Conservation (phyloP, 352 stramenopile species). For the Phytophthora fragariaefolia region DNA sequence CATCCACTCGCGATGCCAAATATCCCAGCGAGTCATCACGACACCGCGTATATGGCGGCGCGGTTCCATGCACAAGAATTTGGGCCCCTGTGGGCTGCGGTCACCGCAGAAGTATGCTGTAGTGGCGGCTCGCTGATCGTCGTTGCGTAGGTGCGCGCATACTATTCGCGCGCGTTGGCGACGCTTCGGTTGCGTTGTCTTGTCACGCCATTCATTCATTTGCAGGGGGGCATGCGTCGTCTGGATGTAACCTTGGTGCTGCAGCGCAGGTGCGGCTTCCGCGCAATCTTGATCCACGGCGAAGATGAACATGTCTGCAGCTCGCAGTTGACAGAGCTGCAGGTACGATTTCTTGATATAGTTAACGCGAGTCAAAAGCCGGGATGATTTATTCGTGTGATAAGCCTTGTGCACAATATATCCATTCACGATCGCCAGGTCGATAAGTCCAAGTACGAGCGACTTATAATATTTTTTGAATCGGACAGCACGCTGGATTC, state of each 20-base stretch:
- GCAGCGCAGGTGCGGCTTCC: not conserved
- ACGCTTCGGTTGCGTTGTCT: no score
- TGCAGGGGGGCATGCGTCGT: not conserved
- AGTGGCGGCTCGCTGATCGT: not conserved
- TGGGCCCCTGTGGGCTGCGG: not conserved
- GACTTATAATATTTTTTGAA: slow-evolving; percentile 35
- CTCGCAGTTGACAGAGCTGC: not conserved
- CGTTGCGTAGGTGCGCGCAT: not conserved
- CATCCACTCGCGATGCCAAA: not conserved
- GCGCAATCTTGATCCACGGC: no score
- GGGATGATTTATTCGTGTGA: slow-evolving; percentile 3
- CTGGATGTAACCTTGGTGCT: not conserved
- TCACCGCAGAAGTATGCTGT: slow-evolving; percentile 8
- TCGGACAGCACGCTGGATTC: slow-evolving; percentile 5
- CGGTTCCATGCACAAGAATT: slow-evolving; percentile 3
- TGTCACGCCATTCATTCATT: no score
- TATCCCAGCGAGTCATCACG: slow-evolving; percentile 9
- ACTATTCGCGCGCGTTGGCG: no score
- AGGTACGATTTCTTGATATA: no score
- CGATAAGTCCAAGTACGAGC: slow-evolving; percentile 20
- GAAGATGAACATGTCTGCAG: not conserved
- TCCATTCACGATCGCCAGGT: slow-evolving; percentile 25
- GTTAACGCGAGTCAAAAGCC: not conserved
- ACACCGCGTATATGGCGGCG: not conserved
- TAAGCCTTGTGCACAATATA: slow-evolving; percentile 23